These are phyloP conservation scores for Penicillium griseofulvum DNA, from an alignment of 2,329 filamentous ascomycete species.

Conservation along the genomic window DNA sequence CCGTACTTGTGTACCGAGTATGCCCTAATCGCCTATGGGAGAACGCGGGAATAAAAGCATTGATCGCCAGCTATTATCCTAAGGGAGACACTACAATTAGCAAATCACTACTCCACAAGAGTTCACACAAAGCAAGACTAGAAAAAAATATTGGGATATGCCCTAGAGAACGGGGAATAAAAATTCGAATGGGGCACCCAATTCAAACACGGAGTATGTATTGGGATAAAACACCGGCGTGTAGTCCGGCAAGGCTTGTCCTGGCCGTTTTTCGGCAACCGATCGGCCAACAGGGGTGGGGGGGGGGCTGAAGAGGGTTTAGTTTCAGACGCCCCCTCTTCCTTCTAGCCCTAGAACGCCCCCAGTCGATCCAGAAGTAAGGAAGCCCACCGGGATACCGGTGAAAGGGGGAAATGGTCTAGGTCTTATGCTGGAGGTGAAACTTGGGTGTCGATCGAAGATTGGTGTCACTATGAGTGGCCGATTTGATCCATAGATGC, in stretches of 20 bases:
- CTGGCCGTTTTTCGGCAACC: background rate
- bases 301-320: background rate
- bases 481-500: background rate
- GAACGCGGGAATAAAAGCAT: background rate
- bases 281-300: conserved; percentile 3
- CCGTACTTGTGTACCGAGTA: background rate
- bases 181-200: background rate
- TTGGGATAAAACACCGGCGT: conserved; percentile 6
- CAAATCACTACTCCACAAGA: background rate
- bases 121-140: background rate
- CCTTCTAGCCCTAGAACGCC: conserved; percentile 3
- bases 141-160: background rate
- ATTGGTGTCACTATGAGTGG: background rate
- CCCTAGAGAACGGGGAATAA: background rate
- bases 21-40: conserved; percentile 1
- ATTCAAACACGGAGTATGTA: background rate
- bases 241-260: conserved; percentile 17
- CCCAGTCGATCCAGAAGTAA: conserved; percentile 3
- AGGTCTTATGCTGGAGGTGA: background rate
- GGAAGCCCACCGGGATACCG: background rate
- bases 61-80: background rate
- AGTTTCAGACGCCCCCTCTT: conserved; percentile 4
- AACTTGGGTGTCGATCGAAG: conserved; percentile 5
- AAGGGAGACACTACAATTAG: background rate
- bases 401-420: background rate